Percentiles rank a stretch among this genome's conserved stretches.
Evolutionary conservation across 768 basidiomycete species (phyloP).

Genomic region (Xanthoconium purpureum): DNA sequence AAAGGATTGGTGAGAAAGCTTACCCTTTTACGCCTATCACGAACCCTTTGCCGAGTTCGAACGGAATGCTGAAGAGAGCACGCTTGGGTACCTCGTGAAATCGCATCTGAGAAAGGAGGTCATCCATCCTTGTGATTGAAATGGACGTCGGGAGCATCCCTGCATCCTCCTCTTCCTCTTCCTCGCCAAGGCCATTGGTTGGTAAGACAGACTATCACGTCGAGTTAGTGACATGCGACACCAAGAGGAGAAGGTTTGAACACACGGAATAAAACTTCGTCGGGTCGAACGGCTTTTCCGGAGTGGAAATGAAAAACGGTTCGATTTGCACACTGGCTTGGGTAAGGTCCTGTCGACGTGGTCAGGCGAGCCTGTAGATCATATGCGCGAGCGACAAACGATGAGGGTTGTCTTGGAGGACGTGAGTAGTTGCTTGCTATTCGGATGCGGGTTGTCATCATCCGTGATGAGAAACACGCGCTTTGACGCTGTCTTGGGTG

Average conservation of each 20-base stretch:
- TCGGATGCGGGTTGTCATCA: constrained; percentile 45
- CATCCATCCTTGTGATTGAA: constrained; percentile 74
- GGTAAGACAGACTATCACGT: constrained; percentile 54
- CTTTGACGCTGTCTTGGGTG: constrained; percentile 86
- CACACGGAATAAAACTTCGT: constrained; percentile 78
- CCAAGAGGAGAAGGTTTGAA: background rate
- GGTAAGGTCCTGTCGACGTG: constrained; percentile 61
- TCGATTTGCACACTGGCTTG: constrained; percentile 78
- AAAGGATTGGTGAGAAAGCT: constrained; percentile 21
- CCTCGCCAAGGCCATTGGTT: constrained; percentile 44
- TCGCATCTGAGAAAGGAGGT: constrained; percentile 75
- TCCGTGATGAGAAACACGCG: constrained; percentile 93
- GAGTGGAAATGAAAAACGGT: constrained; percentile 83
- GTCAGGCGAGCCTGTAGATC: background rate
- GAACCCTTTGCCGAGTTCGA: constrained; percentile 72
- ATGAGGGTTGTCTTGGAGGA: constrained; percentile 71
- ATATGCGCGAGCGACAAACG: constrained; percentile 37
- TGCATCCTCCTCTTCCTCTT: constrained; percentile 48
- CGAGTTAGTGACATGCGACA: background rate
- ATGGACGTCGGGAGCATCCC: constrained; percentile 62
- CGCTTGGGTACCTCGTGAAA: constrained; percentile 83
- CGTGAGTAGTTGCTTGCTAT: constrained; percentile 57
- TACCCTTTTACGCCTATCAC: constrained; percentile 82
- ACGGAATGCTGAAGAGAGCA: constrained; percentile 75
- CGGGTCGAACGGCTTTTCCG: constrained; percentile 64